A percentile compares a stretch with the other conserved stretches of the same genome.
Conservation (phyloP, 768 basidiomycete species). For the Auricularia sp. region DNA sequence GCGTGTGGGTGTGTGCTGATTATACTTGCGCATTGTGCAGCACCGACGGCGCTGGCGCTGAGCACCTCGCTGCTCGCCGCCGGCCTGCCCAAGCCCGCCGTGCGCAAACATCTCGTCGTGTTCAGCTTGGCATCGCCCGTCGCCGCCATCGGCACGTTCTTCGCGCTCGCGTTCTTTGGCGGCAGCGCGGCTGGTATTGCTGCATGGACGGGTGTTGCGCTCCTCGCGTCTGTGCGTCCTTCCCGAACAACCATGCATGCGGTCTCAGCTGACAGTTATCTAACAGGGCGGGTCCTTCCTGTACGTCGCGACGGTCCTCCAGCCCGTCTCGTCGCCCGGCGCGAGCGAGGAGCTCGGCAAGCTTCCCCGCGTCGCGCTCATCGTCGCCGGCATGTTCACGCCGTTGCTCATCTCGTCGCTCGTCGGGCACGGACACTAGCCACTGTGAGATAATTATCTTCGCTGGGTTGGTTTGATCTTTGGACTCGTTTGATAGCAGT, state of each 20-base stretch:
- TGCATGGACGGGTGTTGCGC: conserved; percentile 62
- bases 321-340: conserved; percentile 48
- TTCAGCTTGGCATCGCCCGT: conserved; percentile 83
- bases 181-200: conserved; percentile 26
- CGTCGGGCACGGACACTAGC: conserved; percentile 40
- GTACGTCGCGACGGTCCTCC: conserved; percentile 88
- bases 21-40: conserved; percentile 28
- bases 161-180: conserved; percentile 48
- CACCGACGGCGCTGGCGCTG: conserved; percentile 84
- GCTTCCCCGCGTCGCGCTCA: conserved; percentile 37
- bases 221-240: conserved; percentile 73
- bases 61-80: conserved; percentile 76
- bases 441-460: too few relatives aligned
- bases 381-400: conserved; percentile 60
- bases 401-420: conserved; percentile 53
- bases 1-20: background rate
- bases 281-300: conserved; percentile 83
- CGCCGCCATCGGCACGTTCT: conserved; percentile 70
- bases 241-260: background rate
- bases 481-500: too few relatives aligned
- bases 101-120: conserved; percentile 61
- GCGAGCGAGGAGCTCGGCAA: conserved; percentile 36
- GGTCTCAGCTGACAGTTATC: conserved; percentile 1
- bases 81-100: conserved; percentile 54
- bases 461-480: too few relatives aligned